These are phyloP conservation scores for Flueggea neowawraea DNA, from an alignment of 441 rosid genomes.

Conservation along the genomic window DNA sequence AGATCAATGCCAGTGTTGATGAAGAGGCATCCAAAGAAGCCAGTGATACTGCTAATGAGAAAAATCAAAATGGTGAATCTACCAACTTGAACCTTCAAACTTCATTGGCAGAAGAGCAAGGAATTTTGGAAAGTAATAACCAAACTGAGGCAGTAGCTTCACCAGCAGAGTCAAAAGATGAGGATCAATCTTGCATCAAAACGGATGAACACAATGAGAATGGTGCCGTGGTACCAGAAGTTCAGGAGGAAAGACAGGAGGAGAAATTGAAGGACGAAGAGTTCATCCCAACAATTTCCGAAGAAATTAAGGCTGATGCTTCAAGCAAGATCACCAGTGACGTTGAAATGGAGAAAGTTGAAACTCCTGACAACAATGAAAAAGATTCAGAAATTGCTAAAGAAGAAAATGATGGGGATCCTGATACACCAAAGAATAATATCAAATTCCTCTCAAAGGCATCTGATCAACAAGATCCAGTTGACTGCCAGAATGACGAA, in stretches of 20 bases:
- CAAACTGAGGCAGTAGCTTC: not conserved
- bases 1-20: not conserved
- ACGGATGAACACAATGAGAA: not conserved
- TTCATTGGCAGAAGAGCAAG: not conserved
- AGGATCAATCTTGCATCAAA: not conserved
- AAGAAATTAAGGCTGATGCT: not conserved
- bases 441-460: too few species aligned
- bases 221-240: not conserved
- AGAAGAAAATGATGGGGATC: too few species aligned
- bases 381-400: too few species aligned
- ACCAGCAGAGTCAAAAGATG: not conserved
- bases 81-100: not conserved
- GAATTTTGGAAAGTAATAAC: not conserved
- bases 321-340: conserved; percentile 3
- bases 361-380: conserved; percentile 1
- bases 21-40: not conserved
- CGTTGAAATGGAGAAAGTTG: conserved; percentile 6
- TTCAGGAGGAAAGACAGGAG: not conserved
- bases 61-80: not conserved
- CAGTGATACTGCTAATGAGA: not conserved
- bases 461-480: too few species aligned
- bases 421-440: too few species aligned
- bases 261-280: not conserved
- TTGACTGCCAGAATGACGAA: too few species aligned
- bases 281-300: not conserved